phyloP scores from a whole-genome alignment of 129 eudicot species.

The Gnaphalium uliginosum region DNA sequence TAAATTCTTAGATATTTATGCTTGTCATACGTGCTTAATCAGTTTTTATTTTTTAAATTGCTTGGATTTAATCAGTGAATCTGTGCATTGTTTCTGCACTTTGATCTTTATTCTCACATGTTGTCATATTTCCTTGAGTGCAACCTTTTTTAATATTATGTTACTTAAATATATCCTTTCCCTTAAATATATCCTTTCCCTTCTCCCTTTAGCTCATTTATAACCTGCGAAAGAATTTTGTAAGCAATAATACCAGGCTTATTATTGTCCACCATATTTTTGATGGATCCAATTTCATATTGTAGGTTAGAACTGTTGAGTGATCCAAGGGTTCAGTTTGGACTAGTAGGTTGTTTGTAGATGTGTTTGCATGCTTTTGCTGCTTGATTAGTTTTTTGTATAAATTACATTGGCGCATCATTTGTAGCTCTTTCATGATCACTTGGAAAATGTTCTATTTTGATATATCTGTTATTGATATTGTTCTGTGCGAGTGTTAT shows the following conservation, averaged over 20 bases:
- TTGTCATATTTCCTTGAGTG: neutral
- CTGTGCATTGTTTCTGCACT: neutral
- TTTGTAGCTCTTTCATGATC: slow-evolving; percentile 7
- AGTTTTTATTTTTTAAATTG: neutral
- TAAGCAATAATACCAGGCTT: neutral
- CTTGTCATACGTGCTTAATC: slow-evolving; percentile 16
- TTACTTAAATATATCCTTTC: neutral
- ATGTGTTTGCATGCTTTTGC: neutral
- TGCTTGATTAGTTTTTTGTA: slow-evolving; percentile 1
- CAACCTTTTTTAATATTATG: neutral
- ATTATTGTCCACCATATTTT: neutral
- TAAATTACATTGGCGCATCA: slow-evolving; percentile 1
- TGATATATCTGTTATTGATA: neutral
- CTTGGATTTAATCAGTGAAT: slow-evolving; percentile 2
- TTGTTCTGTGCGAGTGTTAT: neutral
- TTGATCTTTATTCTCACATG: neutral
- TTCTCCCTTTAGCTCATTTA: neutral
- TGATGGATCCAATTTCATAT: neutral
- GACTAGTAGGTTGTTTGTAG: neutral
- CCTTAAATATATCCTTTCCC: neutral
- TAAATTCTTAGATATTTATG: neutral
- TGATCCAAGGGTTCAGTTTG: neutral
- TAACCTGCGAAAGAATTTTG: neutral
- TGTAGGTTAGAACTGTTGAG: slow-evolving; percentile 6
- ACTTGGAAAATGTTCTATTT: slow-evolving; percentile 16